Evolutionary conservation across 257 asterid genomes (phyloP).

Genomic region (Haberlea rhodopensis): DNA sequence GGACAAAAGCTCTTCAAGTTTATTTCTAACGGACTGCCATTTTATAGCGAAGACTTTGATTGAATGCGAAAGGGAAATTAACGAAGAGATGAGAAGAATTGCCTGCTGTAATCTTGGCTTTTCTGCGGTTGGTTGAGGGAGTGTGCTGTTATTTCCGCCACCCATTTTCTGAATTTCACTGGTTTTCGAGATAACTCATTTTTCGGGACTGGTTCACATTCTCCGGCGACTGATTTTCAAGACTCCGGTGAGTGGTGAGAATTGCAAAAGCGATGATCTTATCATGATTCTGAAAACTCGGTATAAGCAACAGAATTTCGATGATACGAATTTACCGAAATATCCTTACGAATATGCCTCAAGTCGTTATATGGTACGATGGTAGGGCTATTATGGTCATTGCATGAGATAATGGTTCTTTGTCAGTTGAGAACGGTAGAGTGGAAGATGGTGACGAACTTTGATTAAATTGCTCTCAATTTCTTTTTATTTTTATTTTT

Average conservation of each 20-base stretch:
- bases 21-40: constrained; percentile 61
- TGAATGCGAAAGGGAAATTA: constrained; percentile 62
- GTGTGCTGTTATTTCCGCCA: constrained; percentile 31
- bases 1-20: constrained; percentile 70
- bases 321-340: constrained; percentile 34
- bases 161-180: constrained; percentile 37
- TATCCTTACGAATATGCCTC: not conserved
- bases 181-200: constrained; percentile 25
- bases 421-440: too few species aligned
- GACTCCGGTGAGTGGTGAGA: constrained; percentile 42
- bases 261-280: constrained; percentile 30
- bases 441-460: not conserved
- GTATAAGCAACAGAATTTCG: constrained; percentile 22
- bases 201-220: constrained; percentile 24
- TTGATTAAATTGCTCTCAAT: not conserved
- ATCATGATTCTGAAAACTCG: constrained; percentile 32
- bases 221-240: constrained; percentile 30
- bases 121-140: constrained; percentile 21
- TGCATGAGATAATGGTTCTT: not conserved
- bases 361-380: too few species aligned
- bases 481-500: too few species aligned
- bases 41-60: constrained; percentile 59
- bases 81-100: constrained; percentile 46
- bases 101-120: constrained; percentile 38
- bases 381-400: constrained; percentile 24